phyloP scores from a whole-genome alignment of 2,329 filamentous ascomycete genomes.

The Bimuria novae-zelandiae region DNA sequence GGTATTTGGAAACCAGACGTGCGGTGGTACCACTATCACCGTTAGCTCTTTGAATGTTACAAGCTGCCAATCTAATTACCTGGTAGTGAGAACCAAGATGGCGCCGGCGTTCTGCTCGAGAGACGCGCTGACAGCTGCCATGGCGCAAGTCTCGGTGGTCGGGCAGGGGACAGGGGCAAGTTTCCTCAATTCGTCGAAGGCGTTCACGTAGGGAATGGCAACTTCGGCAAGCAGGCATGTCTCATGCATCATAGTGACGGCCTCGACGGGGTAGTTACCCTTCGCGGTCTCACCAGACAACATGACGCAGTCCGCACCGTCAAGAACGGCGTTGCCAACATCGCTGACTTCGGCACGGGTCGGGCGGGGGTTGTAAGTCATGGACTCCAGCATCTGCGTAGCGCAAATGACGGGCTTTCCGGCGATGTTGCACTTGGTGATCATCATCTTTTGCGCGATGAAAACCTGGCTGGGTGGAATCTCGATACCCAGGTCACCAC shows the following conservation, averaged over 20 bases:
- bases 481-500: constrained; percentile 97
- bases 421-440: constrained; percentile 99
- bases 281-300: constrained; percentile 99
- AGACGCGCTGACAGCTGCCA: constrained; percentile 94
- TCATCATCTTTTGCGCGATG: constrained; percentile 99
- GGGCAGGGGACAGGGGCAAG: constrained; percentile 81
- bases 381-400: constrained; percentile 99
- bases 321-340: constrained; percentile 95
- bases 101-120: constrained; percentile 95
- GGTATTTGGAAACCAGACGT: constrained; percentile 96
- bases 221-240: constrained; percentile 96
- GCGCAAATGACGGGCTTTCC: constrained; percentile 99
- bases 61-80: constrained; percentile 50
- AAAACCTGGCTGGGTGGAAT: constrained; percentile 98
- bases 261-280: constrained; percentile 89
- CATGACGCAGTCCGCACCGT: constrained; percentile 99
- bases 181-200: constrained; percentile 92
- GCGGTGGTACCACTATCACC: constrained; percentile 78
- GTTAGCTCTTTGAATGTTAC: constrained; percentile 21
- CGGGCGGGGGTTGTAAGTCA: constrained; percentile 99
- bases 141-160: constrained; percentile 91
- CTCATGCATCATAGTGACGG: constrained; percentile 97
- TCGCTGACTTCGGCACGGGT: constrained; percentile 98
- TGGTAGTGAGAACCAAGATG: constrained; percentile 95
- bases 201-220: constrained; percentile 93